Conservation (phyloP, 768 basidiomycete species). For the Astraeus odoratus region DNA sequence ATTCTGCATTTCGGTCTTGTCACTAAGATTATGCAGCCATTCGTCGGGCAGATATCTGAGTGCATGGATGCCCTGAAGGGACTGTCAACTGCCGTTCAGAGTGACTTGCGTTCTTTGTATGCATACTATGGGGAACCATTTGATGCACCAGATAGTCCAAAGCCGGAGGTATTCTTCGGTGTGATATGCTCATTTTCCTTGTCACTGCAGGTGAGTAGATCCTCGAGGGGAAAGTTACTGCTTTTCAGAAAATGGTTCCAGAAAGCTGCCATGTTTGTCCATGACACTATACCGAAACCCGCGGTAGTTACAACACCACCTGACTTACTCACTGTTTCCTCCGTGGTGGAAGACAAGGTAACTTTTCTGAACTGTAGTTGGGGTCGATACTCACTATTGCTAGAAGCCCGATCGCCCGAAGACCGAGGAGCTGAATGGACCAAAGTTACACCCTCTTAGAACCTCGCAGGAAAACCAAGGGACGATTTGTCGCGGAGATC, state of each 20-base stretch:
- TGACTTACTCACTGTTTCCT: neutral
- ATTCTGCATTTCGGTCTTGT: neutral
- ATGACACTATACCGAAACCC: constrained; percentile 29
- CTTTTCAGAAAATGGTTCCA: constrained; percentile 19
- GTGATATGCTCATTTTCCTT: constrained; percentile 69
- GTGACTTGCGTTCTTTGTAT: constrained; percentile 54
- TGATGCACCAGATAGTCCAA: constrained; percentile 54
- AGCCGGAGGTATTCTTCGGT: constrained; percentile 80
- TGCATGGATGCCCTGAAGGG: constrained; percentile 61
- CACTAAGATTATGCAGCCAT: constrained; percentile 17
- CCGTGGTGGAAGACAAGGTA: neutral
- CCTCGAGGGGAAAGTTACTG: neutral
- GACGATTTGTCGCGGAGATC: constrained; percentile 64
- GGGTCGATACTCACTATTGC: neutral
- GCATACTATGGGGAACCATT: constrained; percentile 75
- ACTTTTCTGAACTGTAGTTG: neutral
- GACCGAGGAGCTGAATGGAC: neutral
- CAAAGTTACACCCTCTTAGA: neutral
- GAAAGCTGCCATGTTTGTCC: constrained; percentile 69
- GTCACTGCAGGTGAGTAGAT: constrained; percentile 50
- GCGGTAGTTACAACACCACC: neutral
- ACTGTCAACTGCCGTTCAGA: constrained; percentile 49
- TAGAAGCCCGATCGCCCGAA: neutral
- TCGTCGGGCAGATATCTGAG: constrained; percentile 32
- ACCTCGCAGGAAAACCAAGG: neutral